Percentiles rank a stretch among this genome's conserved stretches.
Conservation (phyloP, 2,329 filamentous ascomycete species). For the Pseudogymnoascus verrucosus region DNA sequence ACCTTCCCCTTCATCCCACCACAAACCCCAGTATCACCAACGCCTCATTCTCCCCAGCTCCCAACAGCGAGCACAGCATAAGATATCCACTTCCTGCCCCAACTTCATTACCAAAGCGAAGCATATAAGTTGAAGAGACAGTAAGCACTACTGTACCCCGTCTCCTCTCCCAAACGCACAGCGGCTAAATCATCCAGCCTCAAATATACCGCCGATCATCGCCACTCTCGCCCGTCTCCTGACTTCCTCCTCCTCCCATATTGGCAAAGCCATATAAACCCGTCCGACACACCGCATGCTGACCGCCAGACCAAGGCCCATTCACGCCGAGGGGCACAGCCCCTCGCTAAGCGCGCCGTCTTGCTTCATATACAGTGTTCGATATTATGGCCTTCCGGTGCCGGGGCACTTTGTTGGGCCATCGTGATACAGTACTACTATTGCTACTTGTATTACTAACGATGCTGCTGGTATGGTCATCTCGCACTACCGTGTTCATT, state of each 20-base stretch:
- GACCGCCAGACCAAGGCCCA: neutral
- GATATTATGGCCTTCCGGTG: neutral
- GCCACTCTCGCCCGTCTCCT: neutral
- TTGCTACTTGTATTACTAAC: neutral
- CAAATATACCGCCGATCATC: neutral
- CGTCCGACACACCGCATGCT: neutral
- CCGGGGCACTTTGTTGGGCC: neutral
- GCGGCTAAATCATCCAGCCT: neutral
- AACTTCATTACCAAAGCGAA: neutral
- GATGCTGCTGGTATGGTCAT: neutral
- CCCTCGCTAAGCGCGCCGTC: neutral
- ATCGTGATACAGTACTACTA: neutral
- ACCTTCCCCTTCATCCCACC: neutral
- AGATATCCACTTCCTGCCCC: neutral
- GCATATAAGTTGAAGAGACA: neutral
- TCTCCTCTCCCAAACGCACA: neutral
- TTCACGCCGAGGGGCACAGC: neutral
- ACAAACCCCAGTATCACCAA: neutral
- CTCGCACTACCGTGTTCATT: neutral
- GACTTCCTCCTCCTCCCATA: neutral
- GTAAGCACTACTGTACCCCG: neutral
- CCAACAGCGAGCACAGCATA: neutral
- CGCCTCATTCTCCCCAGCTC: neutral
- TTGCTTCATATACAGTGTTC: neutral
- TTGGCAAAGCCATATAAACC: neutral